These are phyloP conservation scores for Vigna angularis DNA, from an alignment of 306 rosid species.

Conservation along the genomic window DNA sequence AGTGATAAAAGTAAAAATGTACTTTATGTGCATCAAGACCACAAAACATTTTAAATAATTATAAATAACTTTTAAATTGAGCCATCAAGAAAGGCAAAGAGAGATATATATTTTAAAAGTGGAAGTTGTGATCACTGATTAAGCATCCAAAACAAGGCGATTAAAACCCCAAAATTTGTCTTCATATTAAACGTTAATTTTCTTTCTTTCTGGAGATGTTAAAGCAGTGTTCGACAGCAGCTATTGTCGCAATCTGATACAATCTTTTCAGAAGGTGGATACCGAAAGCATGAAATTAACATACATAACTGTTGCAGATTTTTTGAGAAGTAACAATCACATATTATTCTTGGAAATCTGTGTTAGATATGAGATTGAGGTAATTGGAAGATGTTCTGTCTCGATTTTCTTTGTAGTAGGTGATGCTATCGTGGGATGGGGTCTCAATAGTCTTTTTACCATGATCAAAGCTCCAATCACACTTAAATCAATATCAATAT, in stretches of 20 bases:
- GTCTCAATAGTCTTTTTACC: constrained; percentile 59
- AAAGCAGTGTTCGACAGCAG: constrained; percentile 7
- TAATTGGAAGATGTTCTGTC: constrained; percentile 41
- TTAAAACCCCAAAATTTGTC: neutral
- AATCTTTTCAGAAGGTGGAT: neutral
- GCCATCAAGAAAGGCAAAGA: neutral
- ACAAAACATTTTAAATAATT: neutral
- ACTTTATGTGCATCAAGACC: neutral
- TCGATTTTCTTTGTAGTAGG: constrained; percentile 34
- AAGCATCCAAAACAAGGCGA: constrained; percentile 1
- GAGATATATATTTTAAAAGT: neutral
- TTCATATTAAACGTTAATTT: constrained; percentile 4
- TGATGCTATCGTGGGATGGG: constrained; percentile 14
- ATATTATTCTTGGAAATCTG: neutral
- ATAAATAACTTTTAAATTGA: neutral
- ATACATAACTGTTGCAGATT: constrained; percentile 25
- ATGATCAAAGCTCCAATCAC: constrained; percentile 68
- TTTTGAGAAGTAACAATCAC: constrained; percentile 11
- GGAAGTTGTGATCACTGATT: neutral
- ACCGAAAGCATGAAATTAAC: constrained; percentile 15
- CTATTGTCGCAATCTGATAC: neutral
- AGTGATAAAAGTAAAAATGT: neutral
- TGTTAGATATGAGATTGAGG: constrained; percentile 32
- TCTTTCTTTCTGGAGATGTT: constrained; percentile 5
- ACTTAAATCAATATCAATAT: constrained; percentile 39